phyloP scores from a whole-genome alignment of 192 early-diverging fungal species.

The Pilobolus umbonatus region DNA sequence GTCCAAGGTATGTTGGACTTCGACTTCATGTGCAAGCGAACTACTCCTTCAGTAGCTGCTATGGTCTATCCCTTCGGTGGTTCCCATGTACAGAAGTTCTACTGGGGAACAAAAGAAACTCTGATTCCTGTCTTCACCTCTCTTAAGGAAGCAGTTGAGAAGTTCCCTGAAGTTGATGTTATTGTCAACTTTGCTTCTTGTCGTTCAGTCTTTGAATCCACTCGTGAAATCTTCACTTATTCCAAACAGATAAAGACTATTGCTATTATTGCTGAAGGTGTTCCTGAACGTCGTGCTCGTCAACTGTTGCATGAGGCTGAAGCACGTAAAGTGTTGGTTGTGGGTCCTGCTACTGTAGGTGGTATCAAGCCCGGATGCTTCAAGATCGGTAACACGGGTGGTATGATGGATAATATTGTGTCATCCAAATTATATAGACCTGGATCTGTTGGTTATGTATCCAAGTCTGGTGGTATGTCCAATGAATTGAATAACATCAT shows the following conservation, averaged over 20 bases:
- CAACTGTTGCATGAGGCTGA: constrained; percentile 84
- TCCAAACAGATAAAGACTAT: constrained; percentile 85
- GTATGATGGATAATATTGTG: constrained; percentile 99
- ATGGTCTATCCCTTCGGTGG: constrained; percentile 99
- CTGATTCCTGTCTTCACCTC: constrained; percentile 91
- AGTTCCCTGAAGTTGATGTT: constrained; percentile 90
- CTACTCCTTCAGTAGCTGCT: constrained; percentile 87
- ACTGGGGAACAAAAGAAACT: constrained; percentile 99
- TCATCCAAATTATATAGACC: constrained; percentile 95
- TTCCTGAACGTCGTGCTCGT: constrained; percentile 94
- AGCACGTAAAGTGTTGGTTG: constrained; percentile 75
- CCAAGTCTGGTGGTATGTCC: constrained; percentile 99
- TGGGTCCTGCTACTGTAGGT: constrained; percentile 98
- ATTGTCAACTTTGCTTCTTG: constrained; percentile 98
- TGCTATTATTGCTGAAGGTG: constrained; percentile 98
- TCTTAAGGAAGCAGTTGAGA: constrained; percentile 73
- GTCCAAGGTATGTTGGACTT: constrained; percentile 99
- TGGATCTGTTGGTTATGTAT: constrained; percentile 96
- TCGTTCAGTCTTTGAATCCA: constrained; percentile 90
- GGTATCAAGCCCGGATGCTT: constrained; percentile 99
- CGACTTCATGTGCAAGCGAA: constrained; percentile 97
- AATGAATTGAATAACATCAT: constrained; percentile 99
- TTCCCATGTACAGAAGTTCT: constrained; percentile 98
- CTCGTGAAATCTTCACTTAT: constrained; percentile 79
- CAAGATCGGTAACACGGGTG: constrained; percentile 99